Percentiles rank a stretch among this genome's conserved stretches.
phyloP scores from a whole-genome alignment of 148 eudicot genomes.

The Nepenthes mirabilis region DNA sequence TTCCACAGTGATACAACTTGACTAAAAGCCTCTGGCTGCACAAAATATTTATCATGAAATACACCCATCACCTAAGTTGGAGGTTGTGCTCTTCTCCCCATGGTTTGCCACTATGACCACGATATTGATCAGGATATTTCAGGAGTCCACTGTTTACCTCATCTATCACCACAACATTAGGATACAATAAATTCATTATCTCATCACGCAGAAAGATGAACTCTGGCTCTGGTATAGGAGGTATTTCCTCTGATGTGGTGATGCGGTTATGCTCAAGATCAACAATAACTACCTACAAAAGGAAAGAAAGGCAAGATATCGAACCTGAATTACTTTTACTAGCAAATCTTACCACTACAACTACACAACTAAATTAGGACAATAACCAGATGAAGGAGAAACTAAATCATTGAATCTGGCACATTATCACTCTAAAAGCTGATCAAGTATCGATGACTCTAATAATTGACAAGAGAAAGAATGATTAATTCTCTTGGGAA shows the following conservation, averaged over 20 bases:
- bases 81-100: conserved; percentile 84
- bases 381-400: too few relatives aligned
- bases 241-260: conserved; percentile 90
- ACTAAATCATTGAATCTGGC: too few relatives aligned
- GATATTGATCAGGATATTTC: conserved; percentile 30
- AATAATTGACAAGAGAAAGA: too few relatives aligned
- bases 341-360: background rate
- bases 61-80: conserved; percentile 59
- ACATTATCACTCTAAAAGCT: too few relatives aligned
- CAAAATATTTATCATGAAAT: too few relatives aligned
- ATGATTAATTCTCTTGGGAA: too few relatives aligned
- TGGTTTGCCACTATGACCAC: conserved; percentile 39
- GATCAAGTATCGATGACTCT: too few relatives aligned
- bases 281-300: conserved; percentile 80
- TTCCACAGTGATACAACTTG: too few relatives aligned
- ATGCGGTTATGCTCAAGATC: conserved; percentile 83
- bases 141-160: conserved; percentile 37
- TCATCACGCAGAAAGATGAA: conserved; percentile 56
- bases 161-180: conserved; percentile 81
- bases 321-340: conserved; percentile 2
- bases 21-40: too few relatives aligned
- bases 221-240: conserved; percentile 95
- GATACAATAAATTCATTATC: conserved; percentile 63
- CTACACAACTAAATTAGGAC: background rate
- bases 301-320: conserved; percentile 4